Percentiles rank a stretch among this genome's conserved stretches.
Evolutionary conservation across 1,284 basidiomycete genomes (phyloP).

Genomic region (Cystobasidium slooffiae): DNA sequence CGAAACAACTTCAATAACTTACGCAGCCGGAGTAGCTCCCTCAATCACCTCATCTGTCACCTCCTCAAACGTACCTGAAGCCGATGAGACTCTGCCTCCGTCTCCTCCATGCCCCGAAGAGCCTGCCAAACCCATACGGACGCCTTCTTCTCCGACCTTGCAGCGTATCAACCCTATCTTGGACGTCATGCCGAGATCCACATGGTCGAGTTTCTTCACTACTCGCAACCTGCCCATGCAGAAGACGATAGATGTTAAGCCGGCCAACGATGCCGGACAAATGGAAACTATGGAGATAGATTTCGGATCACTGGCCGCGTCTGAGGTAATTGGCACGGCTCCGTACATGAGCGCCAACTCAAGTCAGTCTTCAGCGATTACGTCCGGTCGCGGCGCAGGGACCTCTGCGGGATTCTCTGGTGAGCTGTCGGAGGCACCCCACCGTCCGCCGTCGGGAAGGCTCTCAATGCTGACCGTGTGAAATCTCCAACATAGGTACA

Average conservation of each 20-base stretch:
- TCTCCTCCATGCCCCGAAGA: not conserved
- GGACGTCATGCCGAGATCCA: conserved; percentile 25
- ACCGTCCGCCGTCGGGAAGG: too few species aligned
- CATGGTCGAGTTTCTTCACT: conserved; percentile 40
- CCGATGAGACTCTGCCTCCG: conserved; percentile 31
- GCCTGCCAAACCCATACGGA: not conserved
- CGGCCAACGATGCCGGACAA: conserved; percentile 12
- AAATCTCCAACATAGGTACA: not conserved
- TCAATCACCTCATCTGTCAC: conserved; percentile 26
- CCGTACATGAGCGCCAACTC: not conserved
- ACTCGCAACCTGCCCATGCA: conserved; percentile 12
- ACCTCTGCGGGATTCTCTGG: too few species aligned
- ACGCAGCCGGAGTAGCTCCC: conserved; percentile 25
- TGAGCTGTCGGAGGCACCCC: too few species aligned
- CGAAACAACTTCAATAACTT: conserved; percentile 25
- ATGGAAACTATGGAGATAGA: conserved; percentile 40
- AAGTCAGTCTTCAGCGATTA: not conserved
- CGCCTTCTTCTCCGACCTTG: not conserved
- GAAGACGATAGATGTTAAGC: conserved; percentile 21
- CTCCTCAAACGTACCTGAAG: conserved; percentile 34
- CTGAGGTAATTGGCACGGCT: not conserved
- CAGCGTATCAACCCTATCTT: conserved; percentile 37
- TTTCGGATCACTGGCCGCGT: conserved; percentile 13
- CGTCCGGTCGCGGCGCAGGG: not conserved
- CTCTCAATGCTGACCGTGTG: too few species aligned